Base-by-base conservation (phyloP, 2,329 filamentous ascomycete species). In the Boeremia exigua region DNA sequence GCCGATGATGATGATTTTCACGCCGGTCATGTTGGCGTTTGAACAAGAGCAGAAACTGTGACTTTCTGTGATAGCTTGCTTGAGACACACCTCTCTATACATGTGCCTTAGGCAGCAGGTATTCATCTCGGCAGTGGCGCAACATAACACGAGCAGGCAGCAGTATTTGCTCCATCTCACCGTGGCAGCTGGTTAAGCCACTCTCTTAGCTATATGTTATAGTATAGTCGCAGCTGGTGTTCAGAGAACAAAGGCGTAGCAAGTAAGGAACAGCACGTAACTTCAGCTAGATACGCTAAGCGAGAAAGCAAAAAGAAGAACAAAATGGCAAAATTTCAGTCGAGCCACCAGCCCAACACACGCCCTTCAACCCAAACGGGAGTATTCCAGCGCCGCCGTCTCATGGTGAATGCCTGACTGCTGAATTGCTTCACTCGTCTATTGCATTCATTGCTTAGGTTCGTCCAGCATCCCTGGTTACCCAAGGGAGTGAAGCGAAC, bases 401-500 rank as follows among this genome's bases (percentile, higher is more conserved):
- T 72, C 67, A 71, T 74, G 71, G 72, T 76, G 73, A 74, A 75
- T 65, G 60, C 72, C 62, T 54, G 72, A 74, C 66, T 77, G 73
- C 74, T 72, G 73, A 75, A 76, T 75, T 75, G 65, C 74, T 77
- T 76, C 74, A 73, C 74, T 77, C 68, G 66, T 72, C 73, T 48
- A 43, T 76, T 72, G 72, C 66, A 68, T 71, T 74, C 74, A 77
- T 77, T 75, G 74, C 74, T 77, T 75, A 77, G 65, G 71, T 67
- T 65, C 73, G 62, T 67, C 72, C 74, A 75, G 73, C 73, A 75
- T 76, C 74, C 63, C 63, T 61, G 63, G 73, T 75, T 77, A 76
- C 74, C 74, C 63, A 58, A 62, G 62, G 65, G 74, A 75, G 74
- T 77, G 72, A 69, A 67, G 52, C 66, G 71, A 61, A 69, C 72